Base-by-base conservation (phyloP, 2,329 filamentous ascomycete species). In the Verticillium dahliae region DNA sequence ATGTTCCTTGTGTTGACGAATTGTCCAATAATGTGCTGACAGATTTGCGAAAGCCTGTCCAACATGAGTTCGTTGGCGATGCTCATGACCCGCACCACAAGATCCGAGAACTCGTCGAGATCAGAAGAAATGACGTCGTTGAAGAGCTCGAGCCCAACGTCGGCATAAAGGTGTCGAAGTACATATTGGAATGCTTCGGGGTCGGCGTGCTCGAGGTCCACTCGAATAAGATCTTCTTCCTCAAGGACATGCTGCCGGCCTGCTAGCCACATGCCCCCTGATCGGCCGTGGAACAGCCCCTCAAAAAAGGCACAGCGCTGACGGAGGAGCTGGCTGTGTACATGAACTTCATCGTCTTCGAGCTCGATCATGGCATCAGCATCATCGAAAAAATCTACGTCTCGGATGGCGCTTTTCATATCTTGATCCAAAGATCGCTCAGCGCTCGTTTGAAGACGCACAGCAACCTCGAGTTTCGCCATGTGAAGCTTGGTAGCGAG, bases 31-130 rank as follows among this genome's bases (percentile, higher is more conserved):
- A 92, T 77, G 62, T 85, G 87, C 72, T 99, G 95, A 72, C 95
- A 98, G 34, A 96, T 87, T 72, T 97, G 91, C 5, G 91, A 92
- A 5, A 99, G 78, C 6, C 93, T 85, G 71, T 97, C 92, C 56
- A 99, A 83, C 93, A 99, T 97, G 62, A 99, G 78, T 74, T 99
- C 94, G 71, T 99, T 95, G 13, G 93, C 92, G 59, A 91, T 89
- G 61, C 87, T 87, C 83, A 98, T 89, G 55, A 98, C 90, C 68
- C 97, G 92, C 76, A 98, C 84, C 9, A 97, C 83, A n/a, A 95
- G 79, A 68, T 98, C 92, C 4, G 93, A 86, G 65, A 97, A 92
- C 56, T 92, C 89, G 66, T 97, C 92, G 6, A 96, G 75, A 63
- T 88, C 87, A 15, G 85, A 78, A 39, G 85, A 83, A 15, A 89